These are phyloP conservation scores for Kalanchoe fedtschenkoi DNA, from an alignment of 164 flowering plant genomes.

Conservation along the genomic window DNA sequence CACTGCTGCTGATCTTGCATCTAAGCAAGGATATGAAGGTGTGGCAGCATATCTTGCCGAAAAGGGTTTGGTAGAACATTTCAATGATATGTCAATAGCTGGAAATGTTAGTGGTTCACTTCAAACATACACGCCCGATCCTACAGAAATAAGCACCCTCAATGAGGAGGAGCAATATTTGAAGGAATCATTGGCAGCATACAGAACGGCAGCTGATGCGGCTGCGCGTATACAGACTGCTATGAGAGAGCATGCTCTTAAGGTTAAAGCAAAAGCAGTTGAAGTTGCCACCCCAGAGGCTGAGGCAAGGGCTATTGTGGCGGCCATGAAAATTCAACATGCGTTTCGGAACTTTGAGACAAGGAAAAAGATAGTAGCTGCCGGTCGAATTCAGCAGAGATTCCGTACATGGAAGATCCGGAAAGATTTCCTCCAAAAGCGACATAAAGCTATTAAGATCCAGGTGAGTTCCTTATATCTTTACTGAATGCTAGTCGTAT, in stretches of 20 bases:
- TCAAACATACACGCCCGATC: constrained; percentile 28
- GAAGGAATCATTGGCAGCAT: constrained; percentile 80
- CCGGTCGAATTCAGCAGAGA: constrained; percentile 68
- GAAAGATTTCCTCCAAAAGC: constrained; percentile 68
- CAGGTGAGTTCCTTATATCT: neutral
- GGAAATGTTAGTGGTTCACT: constrained; percentile 78
- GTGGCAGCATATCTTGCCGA: constrained; percentile 93
- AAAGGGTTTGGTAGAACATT: constrained; percentile 61
- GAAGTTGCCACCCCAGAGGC: constrained; percentile 43
- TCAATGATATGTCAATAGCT: constrained; percentile 61
- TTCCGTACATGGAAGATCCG: constrained; percentile 84
- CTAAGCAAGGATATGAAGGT: constrained; percentile 57
- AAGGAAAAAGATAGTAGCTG: constrained; percentile 59
- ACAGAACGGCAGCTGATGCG: constrained; percentile 87
- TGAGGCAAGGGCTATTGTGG: constrained; percentile 63
- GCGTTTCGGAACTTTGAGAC: constrained; percentile 61
- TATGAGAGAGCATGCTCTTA: constrained; percentile 65
- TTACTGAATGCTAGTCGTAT: neutral
- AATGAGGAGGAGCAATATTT: constrained; percentile 57
- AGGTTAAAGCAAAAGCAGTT: constrained; percentile 35
- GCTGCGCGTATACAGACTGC: constrained; percentile 92
- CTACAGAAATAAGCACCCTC: constrained; percentile 18
- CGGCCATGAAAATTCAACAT: constrained; percentile 92
- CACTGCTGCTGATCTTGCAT: constrained; percentile 80
- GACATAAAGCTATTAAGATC: constrained; percentile 48